Evolutionary conservation across 495 filamentous ascomycete genomes (phyloP), one percentile per base, ranked within the genome.

Genomic region (Penicillium nucicola): DNA sequence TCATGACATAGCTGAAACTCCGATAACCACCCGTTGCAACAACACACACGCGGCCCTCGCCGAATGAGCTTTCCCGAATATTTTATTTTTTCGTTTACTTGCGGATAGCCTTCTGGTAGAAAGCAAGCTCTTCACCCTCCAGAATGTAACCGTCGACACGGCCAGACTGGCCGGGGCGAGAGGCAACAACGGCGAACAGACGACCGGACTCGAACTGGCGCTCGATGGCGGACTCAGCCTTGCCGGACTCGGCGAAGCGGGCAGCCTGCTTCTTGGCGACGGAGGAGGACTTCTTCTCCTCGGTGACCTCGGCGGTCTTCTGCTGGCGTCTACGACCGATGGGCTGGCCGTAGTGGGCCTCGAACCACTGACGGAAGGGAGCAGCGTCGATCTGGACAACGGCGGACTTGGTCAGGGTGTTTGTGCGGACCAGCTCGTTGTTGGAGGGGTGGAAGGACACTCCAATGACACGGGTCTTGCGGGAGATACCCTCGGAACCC

Each of bases 361-460:
- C 93, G 74, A 95, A 98, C 93, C 93, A 98, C 81, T 97, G 95
- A 69, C 93, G 81, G 88, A 98, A 98, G 57, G 93, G 93, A 43
- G 92, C 89, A 56, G 95, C 95, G 76, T 98, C 93, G 78, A 98
- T 80, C 81, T 97, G 95, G 71, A 98, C 90, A 62, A 98, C 88
- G 77, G 93, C 92, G 61, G 91, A 88, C 80, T 90, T 95, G 81
- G 93, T 98, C 71, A 99, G 82, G 80, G 93, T 97, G 84, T 99
- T 99, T 74, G 93, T 99, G 68, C 93, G 95, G 80, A 99, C 90
- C 65, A 99, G 83, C 77, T 99, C 93, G 87, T 99, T 99, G 89
- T 99, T 99, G 71, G 93, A 97, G 45, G 93, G 95, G 77, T 99
- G 93, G 86, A 86, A 99, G 66, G 85, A 87, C 77, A 97, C 95